Percentiles rank a stretch among this genome's conserved stretches.
Evolutionary conservation across 176 grass and related monocot species (phyloP).

Genomic region (Raddia distichophylla): DNA sequence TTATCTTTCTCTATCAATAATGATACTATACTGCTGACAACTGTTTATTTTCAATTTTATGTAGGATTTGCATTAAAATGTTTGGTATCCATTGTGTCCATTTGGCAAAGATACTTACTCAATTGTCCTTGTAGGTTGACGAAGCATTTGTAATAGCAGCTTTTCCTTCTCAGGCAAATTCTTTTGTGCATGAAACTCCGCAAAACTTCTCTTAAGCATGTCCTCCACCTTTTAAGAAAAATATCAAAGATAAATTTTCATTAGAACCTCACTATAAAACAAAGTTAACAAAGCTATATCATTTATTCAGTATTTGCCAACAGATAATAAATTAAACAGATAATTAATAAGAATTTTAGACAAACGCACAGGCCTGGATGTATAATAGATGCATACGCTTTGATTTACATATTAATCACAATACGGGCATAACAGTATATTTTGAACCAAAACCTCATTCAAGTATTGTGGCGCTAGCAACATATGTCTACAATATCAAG

Average conservation of each 20-base stretch:
- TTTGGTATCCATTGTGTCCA: constrained; percentile 15
- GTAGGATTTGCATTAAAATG: constrained; percentile 17
- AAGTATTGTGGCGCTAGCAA: constrained; percentile 13
- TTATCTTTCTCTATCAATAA: no score
- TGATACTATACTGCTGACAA: neutral
- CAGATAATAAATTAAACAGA: constrained; percentile 19
- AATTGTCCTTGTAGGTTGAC: constrained; percentile 71
- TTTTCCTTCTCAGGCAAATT: constrained; percentile 95
- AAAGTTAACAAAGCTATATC: constrained; percentile 2
- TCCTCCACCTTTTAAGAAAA: constrained; percentile 78
- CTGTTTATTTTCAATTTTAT: constrained; percentile 28
- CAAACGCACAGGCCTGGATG: constrained; percentile 7
- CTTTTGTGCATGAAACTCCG: constrained; percentile 95
- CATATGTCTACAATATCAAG: neutral
- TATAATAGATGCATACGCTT: neutral
- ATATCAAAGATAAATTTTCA: constrained; percentile 18
- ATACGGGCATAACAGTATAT: neutral
- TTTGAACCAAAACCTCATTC: constrained; percentile 10
- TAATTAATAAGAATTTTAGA: constrained; percentile 7
- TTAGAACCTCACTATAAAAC: neutral
- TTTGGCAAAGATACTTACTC: constrained; percentile 57
- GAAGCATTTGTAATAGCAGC: constrained; percentile 77
- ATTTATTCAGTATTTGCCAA: constrained; percentile 15
- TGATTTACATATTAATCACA: constrained; percentile 25
- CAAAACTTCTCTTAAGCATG: constrained; percentile 99